A percentile compares a stretch with the other conserved stretches of the same genome.
Evolutionary conservation across 306 rosid genomes (phyloP).

Genomic region (Lotus japonicus): DNA sequence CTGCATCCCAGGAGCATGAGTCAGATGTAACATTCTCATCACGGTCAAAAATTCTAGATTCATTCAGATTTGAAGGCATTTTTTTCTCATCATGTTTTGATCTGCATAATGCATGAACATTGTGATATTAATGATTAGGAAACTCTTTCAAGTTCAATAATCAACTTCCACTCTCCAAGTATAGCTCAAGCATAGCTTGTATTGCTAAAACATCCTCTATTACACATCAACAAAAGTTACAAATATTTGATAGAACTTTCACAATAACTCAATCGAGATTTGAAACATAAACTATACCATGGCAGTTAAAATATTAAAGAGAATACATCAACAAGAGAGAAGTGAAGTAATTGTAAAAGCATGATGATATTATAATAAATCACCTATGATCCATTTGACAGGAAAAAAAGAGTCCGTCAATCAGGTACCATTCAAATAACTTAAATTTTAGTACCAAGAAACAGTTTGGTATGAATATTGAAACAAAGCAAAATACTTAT

Average conservation of each 20-base stretch:
- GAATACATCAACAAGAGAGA: background rate
- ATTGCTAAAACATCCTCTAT: background rate
- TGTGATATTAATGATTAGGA: slow-evolving; percentile 1
- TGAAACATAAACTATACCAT: background rate
- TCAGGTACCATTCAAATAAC: background rate
- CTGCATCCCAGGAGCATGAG: slow-evolving; percentile 69
- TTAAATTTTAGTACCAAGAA: background rate
- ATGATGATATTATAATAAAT: background rate
- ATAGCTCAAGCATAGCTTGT: background rate
- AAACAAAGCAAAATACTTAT: background rate
- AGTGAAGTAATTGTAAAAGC: background rate
- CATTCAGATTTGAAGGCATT: slow-evolving; percentile 34
- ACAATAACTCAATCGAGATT: background rate
- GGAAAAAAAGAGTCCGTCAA: background rate
- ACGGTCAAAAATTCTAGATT: slow-evolving; percentile 36
- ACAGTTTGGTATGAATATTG: slow-evolving; percentile 5
- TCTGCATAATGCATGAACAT: slow-evolving; percentile 38
- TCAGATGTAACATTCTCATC: slow-evolving; percentile 65
- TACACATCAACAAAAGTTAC: background rate
- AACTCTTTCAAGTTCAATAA: slow-evolving; percentile 7
- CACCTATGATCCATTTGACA: background rate
- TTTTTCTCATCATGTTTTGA: slow-evolving; percentile 43
- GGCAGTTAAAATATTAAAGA: background rate
- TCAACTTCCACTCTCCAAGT: background rate
- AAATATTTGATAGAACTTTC: background rate